Percentiles rank a stretch among this genome's conserved stretches.
Conservation (phyloP, 306 rosid genomes). For the Trichosanthes cucumerina region DNA sequence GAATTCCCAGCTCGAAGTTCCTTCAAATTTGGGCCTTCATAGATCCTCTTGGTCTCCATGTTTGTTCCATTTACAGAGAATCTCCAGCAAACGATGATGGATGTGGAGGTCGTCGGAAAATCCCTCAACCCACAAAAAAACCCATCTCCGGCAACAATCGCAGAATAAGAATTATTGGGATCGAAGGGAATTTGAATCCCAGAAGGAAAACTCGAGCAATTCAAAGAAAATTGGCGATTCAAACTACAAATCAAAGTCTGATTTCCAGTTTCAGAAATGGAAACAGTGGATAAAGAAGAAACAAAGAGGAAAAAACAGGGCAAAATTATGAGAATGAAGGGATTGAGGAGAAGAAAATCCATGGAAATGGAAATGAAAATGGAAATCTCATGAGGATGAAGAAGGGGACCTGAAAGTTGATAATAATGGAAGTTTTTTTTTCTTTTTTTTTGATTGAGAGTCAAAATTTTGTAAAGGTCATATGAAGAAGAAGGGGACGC, state of each 20-base stretch:
- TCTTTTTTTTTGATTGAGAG: background rate
- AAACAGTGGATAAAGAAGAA: constrained; percentile 43
- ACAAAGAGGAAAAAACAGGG: constrained; percentile 14
- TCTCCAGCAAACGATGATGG: constrained; percentile 68
- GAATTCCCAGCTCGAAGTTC: constrained; percentile 44
- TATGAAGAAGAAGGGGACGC: constrained; percentile 14
- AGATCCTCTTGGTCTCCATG: constrained; percentile 25
- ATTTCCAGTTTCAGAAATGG: constrained; percentile 49
- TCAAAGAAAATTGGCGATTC: constrained; percentile 22
- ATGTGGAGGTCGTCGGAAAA: constrained; percentile 13
- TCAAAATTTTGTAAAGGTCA: background rate
- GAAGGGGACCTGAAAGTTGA: background rate
- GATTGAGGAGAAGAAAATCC: constrained; percentile 22
- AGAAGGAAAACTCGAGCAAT: constrained; percentile 47
- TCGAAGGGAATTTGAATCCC: constrained; percentile 15
- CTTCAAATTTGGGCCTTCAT: constrained; percentile 26
- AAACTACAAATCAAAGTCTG: constrained; percentile 57
- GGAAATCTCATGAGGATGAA: constrained; percentile 29
- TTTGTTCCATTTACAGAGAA: constrained; percentile 37
- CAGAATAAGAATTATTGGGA: constrained; percentile 27
- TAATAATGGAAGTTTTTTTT: background rate
- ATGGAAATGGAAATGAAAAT: constrained; percentile 21
- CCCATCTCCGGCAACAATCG: constrained; percentile 57
- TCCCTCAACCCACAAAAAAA: constrained; percentile 51
- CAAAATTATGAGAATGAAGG: constrained; percentile 4